These are phyloP conservation scores for Ogataea pignaliae DNA, from an alignment of 805 yeast species.

Conservation along the genomic window DNA sequence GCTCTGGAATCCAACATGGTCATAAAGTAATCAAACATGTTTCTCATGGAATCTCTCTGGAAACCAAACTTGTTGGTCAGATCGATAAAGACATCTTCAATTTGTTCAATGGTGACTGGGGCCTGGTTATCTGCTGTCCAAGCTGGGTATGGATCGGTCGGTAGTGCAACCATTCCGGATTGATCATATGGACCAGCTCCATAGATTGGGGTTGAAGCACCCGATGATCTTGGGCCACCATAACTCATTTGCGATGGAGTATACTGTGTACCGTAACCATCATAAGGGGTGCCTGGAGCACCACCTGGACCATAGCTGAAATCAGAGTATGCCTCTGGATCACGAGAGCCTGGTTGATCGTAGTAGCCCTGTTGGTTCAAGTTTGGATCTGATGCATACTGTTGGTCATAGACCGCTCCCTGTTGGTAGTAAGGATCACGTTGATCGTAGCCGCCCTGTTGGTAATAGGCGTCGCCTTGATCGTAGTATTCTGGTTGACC, in stretches of 20 bases:
- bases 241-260: slow-evolving; percentile 87
- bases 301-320: slow-evolving; percentile 60
- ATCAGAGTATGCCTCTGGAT: slow-evolving; percentile 58
- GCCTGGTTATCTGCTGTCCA: slow-evolving; percentile 97
- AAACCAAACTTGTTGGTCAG: slow-evolving; percentile 80
- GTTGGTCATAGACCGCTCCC: slow-evolving; percentile 43
- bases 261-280: slow-evolving; percentile 46
- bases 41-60: slow-evolving; percentile 92
- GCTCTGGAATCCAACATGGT: slow-evolving; percentile 77
- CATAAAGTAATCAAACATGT: slow-evolving; percentile 86
- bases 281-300: slow-evolving; percentile 62
- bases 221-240: slow-evolving; percentile 83
- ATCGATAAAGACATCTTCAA: slow-evolving; percentile 83
- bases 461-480: slow-evolving; percentile 28
- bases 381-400: slow-evolving; percentile 33
- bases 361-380: slow-evolving; percentile 43
- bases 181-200: slow-evolving; percentile 37
- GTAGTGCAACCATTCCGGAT: slow-evolving; percentile 54
- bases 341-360: slow-evolving; percentile 46
- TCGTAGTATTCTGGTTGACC: slow-evolving; percentile 28
- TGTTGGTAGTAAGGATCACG: slow-evolving; percentile 33
- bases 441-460: slow-evolving; percentile 34
- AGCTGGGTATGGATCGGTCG: slow-evolving; percentile 97
- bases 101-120: slow-evolving; percentile 77
- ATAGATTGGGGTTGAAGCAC: slow-evolving; percentile 86